Conservation (phyloP, 2,329 filamentous ascomycete genomes). For the Pseudocercospora crystallina region DNA sequence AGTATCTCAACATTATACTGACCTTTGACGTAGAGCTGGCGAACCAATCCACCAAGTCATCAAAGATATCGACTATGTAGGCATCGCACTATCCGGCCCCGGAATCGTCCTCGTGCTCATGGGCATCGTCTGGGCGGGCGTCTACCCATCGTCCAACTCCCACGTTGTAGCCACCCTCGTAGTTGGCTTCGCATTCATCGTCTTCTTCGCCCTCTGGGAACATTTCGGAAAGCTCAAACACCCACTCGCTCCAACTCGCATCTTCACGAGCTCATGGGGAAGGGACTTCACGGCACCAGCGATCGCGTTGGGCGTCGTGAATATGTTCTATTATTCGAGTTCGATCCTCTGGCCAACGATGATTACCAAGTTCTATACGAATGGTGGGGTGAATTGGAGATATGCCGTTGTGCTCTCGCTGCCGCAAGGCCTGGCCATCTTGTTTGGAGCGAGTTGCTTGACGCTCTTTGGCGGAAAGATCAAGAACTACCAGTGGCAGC, state of each 20-base stretch:
- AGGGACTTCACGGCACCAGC: slow-evolving; percentile 47
- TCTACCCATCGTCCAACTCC: slow-evolving; percentile 25
- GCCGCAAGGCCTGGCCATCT: slow-evolving; percentile 48
- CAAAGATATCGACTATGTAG: slow-evolving; percentile 34
- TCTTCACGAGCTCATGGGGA: slow-evolving; percentile 48
- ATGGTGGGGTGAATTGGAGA: slow-evolving; percentile 13
- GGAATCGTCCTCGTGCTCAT: slow-evolving; percentile 31
- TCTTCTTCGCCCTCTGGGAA: slow-evolving; percentile 36
- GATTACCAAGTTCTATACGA: slow-evolving; percentile 46
- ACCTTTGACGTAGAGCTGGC: slow-evolving; percentile 15
- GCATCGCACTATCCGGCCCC: slow-evolving; percentile 35
- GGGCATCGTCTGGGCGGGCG: slow-evolving; percentile 38
- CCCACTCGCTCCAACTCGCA: slow-evolving; percentile 44
- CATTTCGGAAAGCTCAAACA: slow-evolving; percentile 31
- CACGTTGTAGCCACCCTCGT: slow-evolving; percentile 37
- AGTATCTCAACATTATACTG: not conserved
- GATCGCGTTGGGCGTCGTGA: slow-evolving; percentile 45
- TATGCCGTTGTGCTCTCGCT: slow-evolving; percentile 40
- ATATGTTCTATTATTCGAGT: slow-evolving; percentile 54
- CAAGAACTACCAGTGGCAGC: slow-evolving; percentile 49
- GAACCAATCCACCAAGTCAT: slow-evolving; percentile 27
- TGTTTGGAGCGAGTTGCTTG: slow-evolving; percentile 44
- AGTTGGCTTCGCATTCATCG: slow-evolving; percentile 32
- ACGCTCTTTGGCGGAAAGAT: slow-evolving; percentile 45
- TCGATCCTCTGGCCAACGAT: slow-evolving; percentile 32